Base-by-base conservation (phyloP, 2,329 filamentous ascomycete species). In the Coniochaeta sp. region DNA sequence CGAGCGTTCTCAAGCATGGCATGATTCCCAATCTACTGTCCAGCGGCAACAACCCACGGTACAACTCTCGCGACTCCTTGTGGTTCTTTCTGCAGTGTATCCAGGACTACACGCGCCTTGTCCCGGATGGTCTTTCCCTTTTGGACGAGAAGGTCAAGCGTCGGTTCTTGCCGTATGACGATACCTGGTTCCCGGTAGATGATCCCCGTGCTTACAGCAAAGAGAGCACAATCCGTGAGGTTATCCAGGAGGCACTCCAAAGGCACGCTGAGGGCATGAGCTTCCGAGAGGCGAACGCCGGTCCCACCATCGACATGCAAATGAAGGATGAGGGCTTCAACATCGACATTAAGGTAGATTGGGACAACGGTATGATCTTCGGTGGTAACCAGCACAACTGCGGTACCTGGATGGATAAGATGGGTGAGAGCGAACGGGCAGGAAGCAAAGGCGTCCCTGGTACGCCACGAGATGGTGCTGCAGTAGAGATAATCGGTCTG, bases 321-420 rank as follows among this genome's bases (percentile, higher is more conserved):
- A 99, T 99, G 95, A 90, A 84, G 64, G 83, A 90, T 4, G 88
- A 92, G 68, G 95, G 95, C 0, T 99, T 99, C 79, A 87, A 97
- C 69, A 91, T 96, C 65, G 87, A 95, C 62, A 89, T 98, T 66
- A 85, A 89, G 62, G 90, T 96, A 12, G 93, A 99, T 71, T 98
- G 93, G 93, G 79, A 83, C 34, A 95, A 87, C 6, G 96, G 95
- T 24, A 84, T 99, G 64, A 88, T 99, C 61, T 96, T 96, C 69
- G 95, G 96, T 60, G 95, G 96, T 36, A 98, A 91, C 69, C 93
- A 97, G 70, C 82, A 79, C 75, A 99, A 99, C 74, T 99, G 96
- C 68, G 95, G 95, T 58, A 99, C 95, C 1, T 99, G 95, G 95
- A 97, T 97, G 92, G 95, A 99, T 80, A 99, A 99, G 82, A 99